Evolutionary conservation across 805 yeast genomes (phyloP), one percentile per base, ranked within the genome.

Genomic region (Sugiyamaella marilandica): DNA sequence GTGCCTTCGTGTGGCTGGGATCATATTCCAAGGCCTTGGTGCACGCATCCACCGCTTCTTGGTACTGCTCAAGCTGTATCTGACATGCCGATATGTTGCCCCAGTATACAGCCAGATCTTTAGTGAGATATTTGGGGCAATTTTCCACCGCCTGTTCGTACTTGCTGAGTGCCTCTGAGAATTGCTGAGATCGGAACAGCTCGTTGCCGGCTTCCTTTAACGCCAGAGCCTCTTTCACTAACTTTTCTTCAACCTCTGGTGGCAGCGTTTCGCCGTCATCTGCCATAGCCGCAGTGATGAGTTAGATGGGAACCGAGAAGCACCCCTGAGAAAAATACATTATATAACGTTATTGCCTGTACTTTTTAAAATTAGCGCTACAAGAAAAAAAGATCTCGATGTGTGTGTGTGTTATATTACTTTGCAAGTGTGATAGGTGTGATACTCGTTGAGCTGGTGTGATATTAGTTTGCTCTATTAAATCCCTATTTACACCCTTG

Each of bases 1-100:
- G 80, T 0, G 86, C 89, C 66, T 88, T 89, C 33, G 81, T 65
- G 62, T 85, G 83, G 13, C 72, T 65, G 0, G 78, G 74, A 62
- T 88, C 87, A 3, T 81, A 62, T 44, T 75, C 76, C 31, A 89
- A 70, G 0, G 95, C 82, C 34, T 71, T 69, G 34, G 80, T 77
- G 63, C 91, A 81, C 62, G 87, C 89, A 13, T 69, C 72, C 2
- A 87, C 78, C 0, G 92, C 86, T 13, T 54, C 59, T 18, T 58
- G 47, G 52, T 57, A 61, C n/a, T 62, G 45, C 11, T 57, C 58
- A 18, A 54, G 55, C 52, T 58, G 52, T 41, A 59, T 19, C 16
- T 58, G 52, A 50, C 66, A 65, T 0, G 67, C 66, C 1, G 63
- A 57, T 14, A 60, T 49, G 54, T 66, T 66, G 36, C 60, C 59